These are phyloP conservation scores for Macrophomina pseudophaseolina DNA, from an alignment of 2,329 filamentous ascomycete species.

Conservation along the genomic window DNA sequence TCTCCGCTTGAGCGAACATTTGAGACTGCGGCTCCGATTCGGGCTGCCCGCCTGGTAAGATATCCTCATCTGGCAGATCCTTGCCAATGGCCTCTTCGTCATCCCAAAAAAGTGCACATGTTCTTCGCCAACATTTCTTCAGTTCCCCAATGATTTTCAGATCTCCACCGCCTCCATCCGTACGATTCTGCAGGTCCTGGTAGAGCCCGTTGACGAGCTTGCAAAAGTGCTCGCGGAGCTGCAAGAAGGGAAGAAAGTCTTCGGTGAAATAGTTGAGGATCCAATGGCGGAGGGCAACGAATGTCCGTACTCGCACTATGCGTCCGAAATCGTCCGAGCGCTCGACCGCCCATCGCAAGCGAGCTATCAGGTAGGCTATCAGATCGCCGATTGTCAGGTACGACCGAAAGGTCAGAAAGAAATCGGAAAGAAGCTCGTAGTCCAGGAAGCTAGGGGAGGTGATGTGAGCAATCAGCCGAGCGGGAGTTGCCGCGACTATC, in stretches of 20 bases:
- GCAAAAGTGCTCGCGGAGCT: constrained; percentile 79
- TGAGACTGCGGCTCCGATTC: constrained; percentile 36
- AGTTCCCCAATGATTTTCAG: constrained; percentile 90
- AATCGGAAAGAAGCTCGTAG: constrained; percentile 95
- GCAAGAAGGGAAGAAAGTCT: constrained; percentile 81
- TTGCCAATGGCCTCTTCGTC: constrained; percentile 65
- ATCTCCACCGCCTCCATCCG: constrained; percentile 63
- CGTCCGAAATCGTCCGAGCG: constrained; percentile 83
- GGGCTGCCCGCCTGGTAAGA: constrained; percentile 75
- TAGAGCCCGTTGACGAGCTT: constrained; percentile 73
- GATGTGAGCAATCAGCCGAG: constrained; percentile 91
- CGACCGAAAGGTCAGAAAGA: constrained; percentile 91
- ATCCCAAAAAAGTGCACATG: constrained; percentile 91
- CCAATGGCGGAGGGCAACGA: constrained; percentile 95
- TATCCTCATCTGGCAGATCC: constrained; percentile 67
- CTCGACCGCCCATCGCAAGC: constrained; percentile 84
- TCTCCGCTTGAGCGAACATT: neutral
- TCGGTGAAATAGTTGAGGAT: constrained; percentile 97
- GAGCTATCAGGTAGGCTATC: constrained; percentile 80
- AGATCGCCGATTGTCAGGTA: constrained; percentile 81
- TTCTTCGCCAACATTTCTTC: constrained; percentile 95
- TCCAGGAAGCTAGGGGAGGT: constrained; percentile 95
- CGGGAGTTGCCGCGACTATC: constrained; percentile 87
- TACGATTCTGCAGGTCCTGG: constrained; percentile 55
- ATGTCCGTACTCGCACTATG: constrained; percentile 93